These are phyloP conservation scores for Piloderma croceum DNA, from an alignment of 768 basidiomycete species.

Conservation along the genomic window DNA sequence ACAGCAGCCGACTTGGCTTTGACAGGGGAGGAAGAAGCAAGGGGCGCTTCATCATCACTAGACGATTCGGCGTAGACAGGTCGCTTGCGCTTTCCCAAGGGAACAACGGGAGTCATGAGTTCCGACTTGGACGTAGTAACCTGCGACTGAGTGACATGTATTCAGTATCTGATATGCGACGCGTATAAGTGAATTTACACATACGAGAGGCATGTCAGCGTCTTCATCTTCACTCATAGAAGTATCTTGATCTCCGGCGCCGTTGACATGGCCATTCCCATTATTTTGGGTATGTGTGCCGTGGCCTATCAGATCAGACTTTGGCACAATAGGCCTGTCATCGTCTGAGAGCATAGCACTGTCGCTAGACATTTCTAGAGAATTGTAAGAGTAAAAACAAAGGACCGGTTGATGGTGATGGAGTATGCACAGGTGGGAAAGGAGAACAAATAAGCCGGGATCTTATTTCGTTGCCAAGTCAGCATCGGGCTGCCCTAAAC, in stretches of 20 bases:
- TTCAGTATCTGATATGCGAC: slow-evolving; percentile 19
- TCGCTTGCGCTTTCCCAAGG: slow-evolving; percentile 55
- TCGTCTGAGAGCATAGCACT: slow-evolving; percentile 53
- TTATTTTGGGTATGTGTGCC: slow-evolving; percentile 46
- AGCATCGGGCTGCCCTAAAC: slow-evolving; percentile 55
- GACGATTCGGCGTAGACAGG: slow-evolving; percentile 45
- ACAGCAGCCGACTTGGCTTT: slow-evolving; percentile 31
- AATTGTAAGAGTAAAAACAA: slow-evolving; percentile 1
- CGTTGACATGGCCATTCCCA: slow-evolving; percentile 35
- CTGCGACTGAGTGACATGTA: slow-evolving; percentile 45
- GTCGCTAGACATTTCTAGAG: slow-evolving; percentile 39
- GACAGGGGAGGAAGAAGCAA: slow-evolving; percentile 70
- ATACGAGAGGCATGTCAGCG: slow-evolving; percentile 67
- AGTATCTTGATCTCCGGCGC: slow-evolving; percentile 34
- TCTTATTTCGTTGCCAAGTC: slow-evolving; percentile 35
- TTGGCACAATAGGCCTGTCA: slow-evolving; percentile 46
- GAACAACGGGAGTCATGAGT: slow-evolving; percentile 25
- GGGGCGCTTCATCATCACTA: slow-evolving; percentile 67
- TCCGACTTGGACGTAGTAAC: slow-evolving; percentile 43
- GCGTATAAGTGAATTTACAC: slow-evolving; percentile 19
- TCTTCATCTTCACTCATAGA: slow-evolving; percentile 69
- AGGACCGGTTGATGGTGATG: slow-evolving; percentile 3
- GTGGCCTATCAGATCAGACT: slow-evolving; percentile 39
- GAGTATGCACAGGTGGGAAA: slow-evolving; percentile 13
- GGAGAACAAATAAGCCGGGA: slow-evolving; percentile 8